These are phyloP conservation scores for Echeveria elegans DNA, from an alignment of 164 flowering plant species.

Conservation along the genomic window DNA sequence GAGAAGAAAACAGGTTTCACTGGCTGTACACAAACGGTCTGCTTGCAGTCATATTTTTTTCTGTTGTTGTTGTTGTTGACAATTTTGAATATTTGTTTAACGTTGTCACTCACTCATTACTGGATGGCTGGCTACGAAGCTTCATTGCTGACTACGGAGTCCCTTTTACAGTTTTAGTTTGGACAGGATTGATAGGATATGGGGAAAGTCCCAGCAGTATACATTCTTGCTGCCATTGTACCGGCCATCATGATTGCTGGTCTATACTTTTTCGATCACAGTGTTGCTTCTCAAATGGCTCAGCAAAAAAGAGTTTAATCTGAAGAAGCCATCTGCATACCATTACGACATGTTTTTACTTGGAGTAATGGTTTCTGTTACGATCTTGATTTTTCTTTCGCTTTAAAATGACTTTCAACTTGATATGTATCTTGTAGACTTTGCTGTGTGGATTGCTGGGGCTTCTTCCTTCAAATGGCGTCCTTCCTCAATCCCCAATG, in stretches of 20 bases:
- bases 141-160: constrained; percentile 55
- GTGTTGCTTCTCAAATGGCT: constrained; percentile 40
- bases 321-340: constrained; percentile 31
- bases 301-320: constrained; percentile 40
- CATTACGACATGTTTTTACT: constrained; percentile 35
- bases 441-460: neutral
- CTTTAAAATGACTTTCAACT: neutral
- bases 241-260: constrained; percentile 20
- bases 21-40: neutral
- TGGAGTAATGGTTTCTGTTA: constrained; percentile 24
- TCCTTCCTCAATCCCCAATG: constrained; percentile 43
- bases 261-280: constrained; percentile 31
- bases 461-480: constrained; percentile 24
- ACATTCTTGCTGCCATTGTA: constrained; percentile 27
- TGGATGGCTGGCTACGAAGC: constrained; percentile 37
- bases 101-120: neutral
- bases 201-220: constrained; percentile 19
- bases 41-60: neutral
- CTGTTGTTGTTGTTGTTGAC: neutral
- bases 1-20: neutral
- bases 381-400: no score
- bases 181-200: constrained; percentile 28
- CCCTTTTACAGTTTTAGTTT: constrained; percentile 38
- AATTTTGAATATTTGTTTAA: neutral
- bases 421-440: neutral